Evolutionary conservation across 148 eudicot species (phyloP).

Genomic region (Cornus florida): DNA sequence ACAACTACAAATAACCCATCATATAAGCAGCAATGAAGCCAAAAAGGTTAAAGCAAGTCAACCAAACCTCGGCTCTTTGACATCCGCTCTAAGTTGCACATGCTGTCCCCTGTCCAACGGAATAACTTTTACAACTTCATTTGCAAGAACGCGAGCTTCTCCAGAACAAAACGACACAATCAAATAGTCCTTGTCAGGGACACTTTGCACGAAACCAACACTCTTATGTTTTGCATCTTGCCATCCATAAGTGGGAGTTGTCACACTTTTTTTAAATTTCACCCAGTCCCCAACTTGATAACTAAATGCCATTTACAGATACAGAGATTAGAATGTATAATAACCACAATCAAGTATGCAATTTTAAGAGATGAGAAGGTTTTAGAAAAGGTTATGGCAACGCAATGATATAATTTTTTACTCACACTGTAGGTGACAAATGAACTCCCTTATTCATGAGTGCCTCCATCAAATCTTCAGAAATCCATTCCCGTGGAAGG

Average conservation of each 20-base stretch:
- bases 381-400: neutral
- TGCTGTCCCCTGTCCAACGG: constrained; percentile 97
- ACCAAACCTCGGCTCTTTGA: constrained; percentile 87
- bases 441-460: constrained; percentile 74
- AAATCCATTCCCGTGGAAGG: constrained; percentile 98
- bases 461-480: constrained; percentile 96
- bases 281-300: constrained; percentile 95
- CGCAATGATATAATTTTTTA: constrained; percentile 6
- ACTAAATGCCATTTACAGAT: constrained; percentile 36
- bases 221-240: constrained; percentile 87
- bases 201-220: constrained; percentile 94
- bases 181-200: constrained; percentile 79
- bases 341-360: constrained; percentile 6
- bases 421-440: constrained; percentile 93
- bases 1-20: neutral
- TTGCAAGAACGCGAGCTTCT: constrained; percentile 74
- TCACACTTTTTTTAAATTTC: constrained; percentile 69
- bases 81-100: constrained; percentile 80
- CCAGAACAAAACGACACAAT: constrained; percentile 91
- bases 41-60: constrained; percentile 7
- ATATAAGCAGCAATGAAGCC: constrained; percentile 5
- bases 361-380: neutral
- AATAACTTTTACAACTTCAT: constrained; percentile 91
- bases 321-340: neutral
- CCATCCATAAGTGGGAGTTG: constrained; percentile 84